phyloP scores from a whole-genome alignment of 169 alveolate genomes.

The Cryptosporidium sp. region DNA sequence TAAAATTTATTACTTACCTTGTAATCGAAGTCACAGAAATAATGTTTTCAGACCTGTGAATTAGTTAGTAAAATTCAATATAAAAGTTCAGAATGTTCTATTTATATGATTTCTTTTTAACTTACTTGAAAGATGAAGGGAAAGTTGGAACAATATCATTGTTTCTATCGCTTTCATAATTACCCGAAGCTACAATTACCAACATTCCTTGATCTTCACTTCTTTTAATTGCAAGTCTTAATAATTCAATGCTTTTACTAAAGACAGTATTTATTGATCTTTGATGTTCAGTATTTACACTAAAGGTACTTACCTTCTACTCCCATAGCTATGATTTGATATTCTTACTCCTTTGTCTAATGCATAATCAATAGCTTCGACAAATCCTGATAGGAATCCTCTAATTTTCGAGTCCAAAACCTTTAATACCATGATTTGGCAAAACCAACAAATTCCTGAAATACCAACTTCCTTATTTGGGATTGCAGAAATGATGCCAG shows the following conservation, averaged over 20 bases:
- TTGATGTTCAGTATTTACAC: not conserved
- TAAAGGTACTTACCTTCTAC: slow-evolving; percentile 75
- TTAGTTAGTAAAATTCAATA: not conserved
- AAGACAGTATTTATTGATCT: slow-evolving; percentile 8
- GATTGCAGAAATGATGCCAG: slow-evolving; percentile 84
- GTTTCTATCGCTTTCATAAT: slow-evolving; percentile 40
- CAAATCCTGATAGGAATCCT: slow-evolving; percentile 81
- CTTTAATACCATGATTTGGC: slow-evolving; percentile 80
- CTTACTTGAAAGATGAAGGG: slow-evolving; percentile 72
- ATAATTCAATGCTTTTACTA: slow-evolving; percentile 47
- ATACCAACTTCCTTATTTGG: slow-evolving; percentile 81
- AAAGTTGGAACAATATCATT: slow-evolving; percentile 64
- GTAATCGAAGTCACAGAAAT: slow-evolving; percentile 64
- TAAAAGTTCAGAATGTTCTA: not conserved
- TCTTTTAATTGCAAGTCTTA: slow-evolving; percentile 68
- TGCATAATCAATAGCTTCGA: slow-evolving; percentile 82
- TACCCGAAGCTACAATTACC: slow-evolving; percentile 71
- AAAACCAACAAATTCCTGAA: slow-evolving; percentile 84
- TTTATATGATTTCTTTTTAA: not conserved
- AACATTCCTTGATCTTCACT: slow-evolving; percentile 73
- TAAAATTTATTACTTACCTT: slow-evolving; percentile 26
- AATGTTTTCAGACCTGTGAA: slow-evolving; percentile 35
- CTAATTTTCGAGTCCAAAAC: slow-evolving; percentile 80
- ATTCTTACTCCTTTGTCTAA: slow-evolving; percentile 81
- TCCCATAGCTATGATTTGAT: slow-evolving; percentile 84